Conservation (phyloP, 2,329 filamentous ascomycete species). For the Colletotrichum nymphaeae region DNA sequence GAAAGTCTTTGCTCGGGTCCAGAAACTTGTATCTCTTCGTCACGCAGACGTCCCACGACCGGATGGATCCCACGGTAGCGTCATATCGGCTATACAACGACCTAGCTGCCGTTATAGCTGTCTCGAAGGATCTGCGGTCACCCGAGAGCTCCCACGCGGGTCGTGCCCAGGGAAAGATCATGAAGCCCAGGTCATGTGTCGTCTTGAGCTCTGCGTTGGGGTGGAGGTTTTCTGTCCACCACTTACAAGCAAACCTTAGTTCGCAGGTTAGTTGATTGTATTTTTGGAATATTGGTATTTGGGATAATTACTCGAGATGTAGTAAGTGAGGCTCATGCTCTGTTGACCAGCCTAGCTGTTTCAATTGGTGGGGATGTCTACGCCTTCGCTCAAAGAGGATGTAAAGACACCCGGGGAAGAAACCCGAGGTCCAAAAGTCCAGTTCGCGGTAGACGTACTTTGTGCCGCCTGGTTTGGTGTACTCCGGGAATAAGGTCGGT, state of each 20-base stretch:
- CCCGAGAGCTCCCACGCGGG: constrained; percentile 51
- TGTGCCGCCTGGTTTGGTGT: constrained; percentile 48
- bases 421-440: constrained; percentile 60
- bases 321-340: constrained; percentile 38
- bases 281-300: not conserved
- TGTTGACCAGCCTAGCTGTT: not conserved
- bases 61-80: constrained; percentile 46
- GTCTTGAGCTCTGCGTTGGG: constrained; percentile 45
- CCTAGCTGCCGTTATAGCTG: constrained; percentile 47
- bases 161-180: constrained; percentile 52
- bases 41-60: constrained; percentile 56
- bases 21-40: constrained; percentile 51
- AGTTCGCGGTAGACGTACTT: constrained; percentile 52
- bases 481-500: constrained; percentile 47
- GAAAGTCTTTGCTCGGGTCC: constrained; percentile 49
- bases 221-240: constrained; percentile 54
- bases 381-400: constrained; percentile 50
- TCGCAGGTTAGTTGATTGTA: not conserved
- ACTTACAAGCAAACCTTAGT: constrained; percentile 46
- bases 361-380: constrained; percentile 38
- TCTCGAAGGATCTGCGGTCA: constrained; percentile 48
- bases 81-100: constrained; percentile 51
- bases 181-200: constrained; percentile 58
- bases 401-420: constrained; percentile 59
- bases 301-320: constrained; percentile 41